Evolutionary conservation across 192 early-diverging fungal species (phyloP).

Genomic region (Phycomyces blakesleeanus): DNA sequence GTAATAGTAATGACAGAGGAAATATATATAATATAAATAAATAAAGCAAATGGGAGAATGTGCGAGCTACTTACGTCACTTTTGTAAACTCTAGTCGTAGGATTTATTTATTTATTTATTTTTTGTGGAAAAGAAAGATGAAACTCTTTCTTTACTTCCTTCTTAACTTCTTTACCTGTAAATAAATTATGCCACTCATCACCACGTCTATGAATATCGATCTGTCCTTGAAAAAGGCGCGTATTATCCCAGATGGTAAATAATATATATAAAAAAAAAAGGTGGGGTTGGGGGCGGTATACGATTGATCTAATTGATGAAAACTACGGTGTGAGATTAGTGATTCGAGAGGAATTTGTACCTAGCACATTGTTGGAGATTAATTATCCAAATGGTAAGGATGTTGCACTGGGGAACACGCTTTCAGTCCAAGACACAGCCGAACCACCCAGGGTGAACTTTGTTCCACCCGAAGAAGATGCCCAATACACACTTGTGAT

Average conservation of each 20-base stretch:
- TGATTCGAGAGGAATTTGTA: conserved; percentile 16
- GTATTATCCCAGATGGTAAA: conserved; percentile 42
- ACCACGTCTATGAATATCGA: conserved; percentile 33
- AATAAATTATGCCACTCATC: conserved; percentile 42
- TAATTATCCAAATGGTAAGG: conserved; percentile 23
- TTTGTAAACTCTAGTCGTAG: too few relatives aligned
- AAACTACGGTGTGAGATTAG: not conserved
- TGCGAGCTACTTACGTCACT: conserved; percentile 6
- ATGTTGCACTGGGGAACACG: conserved; percentile 29
- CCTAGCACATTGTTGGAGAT: conserved; percentile 19
- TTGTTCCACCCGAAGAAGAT: conserved; percentile 19
- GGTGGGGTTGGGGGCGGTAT: not conserved
- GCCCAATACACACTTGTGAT: conserved; percentile 26
- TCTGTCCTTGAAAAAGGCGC: conserved; percentile 31
- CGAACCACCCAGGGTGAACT: conserved; percentile 15
- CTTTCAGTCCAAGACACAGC: conserved; percentile 13
- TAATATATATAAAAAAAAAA: not conserved
- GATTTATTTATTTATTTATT: too few relatives aligned
- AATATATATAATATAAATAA: too few relatives aligned
- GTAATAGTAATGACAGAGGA: too few relatives aligned
- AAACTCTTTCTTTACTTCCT: not conserved
- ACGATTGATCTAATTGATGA: too few relatives aligned
- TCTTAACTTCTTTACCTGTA: not conserved
- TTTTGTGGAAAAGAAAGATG: too few relatives aligned
- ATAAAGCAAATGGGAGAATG: too few relatives aligned